Evolutionary conservation across 1,284 basidiomycete species (phyloP).

Genomic region (Salmacisia buchloeana): DNA sequence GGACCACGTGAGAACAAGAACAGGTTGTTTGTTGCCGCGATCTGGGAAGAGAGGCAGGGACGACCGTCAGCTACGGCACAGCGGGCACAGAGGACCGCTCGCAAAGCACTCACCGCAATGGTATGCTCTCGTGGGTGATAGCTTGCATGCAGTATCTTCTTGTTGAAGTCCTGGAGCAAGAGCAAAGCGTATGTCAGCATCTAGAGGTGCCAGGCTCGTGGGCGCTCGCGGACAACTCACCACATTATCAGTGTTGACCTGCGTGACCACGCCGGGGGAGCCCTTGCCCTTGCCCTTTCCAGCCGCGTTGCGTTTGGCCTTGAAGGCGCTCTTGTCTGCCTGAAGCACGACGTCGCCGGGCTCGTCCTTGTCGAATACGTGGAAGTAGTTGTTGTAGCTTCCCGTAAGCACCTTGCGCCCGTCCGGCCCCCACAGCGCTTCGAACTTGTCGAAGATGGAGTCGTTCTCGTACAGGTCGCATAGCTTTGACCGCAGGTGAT

Average conservation of each 20-base stretch:
- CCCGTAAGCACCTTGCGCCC: slow-evolving; percentile 61
- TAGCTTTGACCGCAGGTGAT: slow-evolving; percentile 91
- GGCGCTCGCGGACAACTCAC: slow-evolving; percentile 4
- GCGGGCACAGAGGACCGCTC: not conserved
- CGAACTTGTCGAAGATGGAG: slow-evolving; percentile 99
- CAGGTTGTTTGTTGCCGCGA: slow-evolving; percentile 54
- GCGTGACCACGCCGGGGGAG: slow-evolving; percentile 58
- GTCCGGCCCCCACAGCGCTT: slow-evolving; percentile 48
- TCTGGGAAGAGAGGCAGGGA: slow-evolving; percentile 17
- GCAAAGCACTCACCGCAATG: slow-evolving; percentile 55
- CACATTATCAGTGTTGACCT: slow-evolving; percentile 46
- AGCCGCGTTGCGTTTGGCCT: slow-evolving; percentile 79
- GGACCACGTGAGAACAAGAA: slow-evolving; percentile 56
- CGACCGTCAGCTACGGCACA: not conserved
- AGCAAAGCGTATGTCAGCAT: not conserved
- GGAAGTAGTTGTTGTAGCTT: slow-evolving; percentile 99
- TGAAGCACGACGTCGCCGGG: slow-evolving; percentile 87
- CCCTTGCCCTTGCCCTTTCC: slow-evolving; percentile 71
- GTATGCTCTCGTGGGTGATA: slow-evolving; percentile 98
- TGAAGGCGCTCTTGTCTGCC: slow-evolving; percentile 99
- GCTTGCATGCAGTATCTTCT: slow-evolving; percentile 82
- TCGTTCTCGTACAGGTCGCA: slow-evolving; percentile 99
- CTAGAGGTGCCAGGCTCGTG: not conserved
- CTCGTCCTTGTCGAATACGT: slow-evolving; percentile 92
- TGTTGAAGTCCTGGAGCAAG: slow-evolving; percentile 65